Percentiles rank a stretch among this genome's conserved stretches.
phyloP scores from a whole-genome alignment of 192 early-diverging fungal genomes.

The Dispira simplex region DNA sequence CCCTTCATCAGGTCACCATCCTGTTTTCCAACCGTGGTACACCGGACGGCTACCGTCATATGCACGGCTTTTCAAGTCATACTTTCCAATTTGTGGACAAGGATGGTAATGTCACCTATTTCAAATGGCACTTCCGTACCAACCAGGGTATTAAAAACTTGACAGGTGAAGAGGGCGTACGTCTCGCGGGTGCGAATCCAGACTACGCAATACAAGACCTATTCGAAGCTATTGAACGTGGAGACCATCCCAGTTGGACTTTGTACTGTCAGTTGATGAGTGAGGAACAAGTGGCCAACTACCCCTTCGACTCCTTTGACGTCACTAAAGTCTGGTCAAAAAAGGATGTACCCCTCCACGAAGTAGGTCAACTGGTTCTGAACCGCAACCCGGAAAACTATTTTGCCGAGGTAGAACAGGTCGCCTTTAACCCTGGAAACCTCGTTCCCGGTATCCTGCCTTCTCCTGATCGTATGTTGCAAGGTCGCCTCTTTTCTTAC shows the following conservation, averaged over 20 bases:
- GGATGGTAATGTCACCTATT: constrained; percentile 47
- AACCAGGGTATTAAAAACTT: constrained; percentile 66
- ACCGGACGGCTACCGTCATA: constrained; percentile 63
- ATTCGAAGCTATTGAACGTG: constrained; percentile 50
- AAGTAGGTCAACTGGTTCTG: constrained; percentile 60
- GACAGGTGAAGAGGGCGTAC: constrained; percentile 37
- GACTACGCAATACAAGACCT: constrained; percentile 65
- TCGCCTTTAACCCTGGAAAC: constrained; percentile 61
- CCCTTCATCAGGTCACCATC: constrained; percentile 63
- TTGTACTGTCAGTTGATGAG: constrained; percentile 60
- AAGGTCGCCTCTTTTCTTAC: constrained; percentile 74
- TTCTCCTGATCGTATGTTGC: constrained; percentile 65
- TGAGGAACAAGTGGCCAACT: constrained; percentile 50
- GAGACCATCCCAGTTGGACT: constrained; percentile 54
- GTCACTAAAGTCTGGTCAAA: constrained; percentile 75
- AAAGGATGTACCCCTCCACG: constrained; percentile 56
- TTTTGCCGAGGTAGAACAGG: constrained; percentile 76
- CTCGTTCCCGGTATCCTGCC: constrained; percentile 71
- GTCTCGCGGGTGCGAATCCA: constrained; percentile 43
- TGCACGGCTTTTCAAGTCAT: constrained; percentile 73
- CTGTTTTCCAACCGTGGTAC: constrained; percentile 75
- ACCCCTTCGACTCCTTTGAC: constrained; percentile 64
- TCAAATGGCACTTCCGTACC: constrained; percentile 80
- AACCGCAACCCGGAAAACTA: constrained; percentile 75
- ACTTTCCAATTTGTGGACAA: constrained; percentile 55